Evolutionary conservation across 176 grass and related monocot species (phyloP).

Genomic region (Triticum urartu): DNA sequence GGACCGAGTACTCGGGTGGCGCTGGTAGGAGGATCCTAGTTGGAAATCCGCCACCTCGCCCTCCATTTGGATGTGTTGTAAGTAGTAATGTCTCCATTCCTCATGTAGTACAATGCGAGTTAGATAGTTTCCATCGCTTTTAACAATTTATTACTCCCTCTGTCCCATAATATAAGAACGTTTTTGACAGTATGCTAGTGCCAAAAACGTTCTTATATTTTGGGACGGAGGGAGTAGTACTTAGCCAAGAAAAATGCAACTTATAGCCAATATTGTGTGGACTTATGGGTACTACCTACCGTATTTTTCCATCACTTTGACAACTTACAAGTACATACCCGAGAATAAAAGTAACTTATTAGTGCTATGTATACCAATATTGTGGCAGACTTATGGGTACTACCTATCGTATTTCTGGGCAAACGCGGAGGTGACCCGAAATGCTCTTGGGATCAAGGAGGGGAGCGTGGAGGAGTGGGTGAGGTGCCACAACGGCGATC

Average conservation of each 20-base stretch:
- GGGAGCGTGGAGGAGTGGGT: slow-evolving; percentile 48
- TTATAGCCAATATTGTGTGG: no score
- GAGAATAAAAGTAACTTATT: no score
- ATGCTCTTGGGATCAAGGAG: slow-evolving; percentile 52
- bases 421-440: slow-evolving; percentile 25
- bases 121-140: background rate
- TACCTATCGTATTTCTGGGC: slow-evolving; percentile 62
- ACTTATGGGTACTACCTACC: no score
- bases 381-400: slow-evolving; percentile 41
- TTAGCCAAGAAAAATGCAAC: no score
- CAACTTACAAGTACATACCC: background rate
- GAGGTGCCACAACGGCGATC: slow-evolving; percentile 26
- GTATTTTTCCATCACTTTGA: background rate
- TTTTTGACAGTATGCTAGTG: no score
- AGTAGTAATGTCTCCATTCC: background rate
- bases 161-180: no score
- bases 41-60: slow-evolving; percentile 27
- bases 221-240: no score
- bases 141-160: background rate
- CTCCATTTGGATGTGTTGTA: slow-evolving; percentile 51
- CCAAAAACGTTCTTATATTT: no score
- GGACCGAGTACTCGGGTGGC: background rate
- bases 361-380: no score
- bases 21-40: slow-evolving; percentile 32
- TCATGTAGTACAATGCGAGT: background rate